Base-by-base conservation (phyloP, 1,284 basidiomycete species). In the Kwoniella shivajii region DNA sequence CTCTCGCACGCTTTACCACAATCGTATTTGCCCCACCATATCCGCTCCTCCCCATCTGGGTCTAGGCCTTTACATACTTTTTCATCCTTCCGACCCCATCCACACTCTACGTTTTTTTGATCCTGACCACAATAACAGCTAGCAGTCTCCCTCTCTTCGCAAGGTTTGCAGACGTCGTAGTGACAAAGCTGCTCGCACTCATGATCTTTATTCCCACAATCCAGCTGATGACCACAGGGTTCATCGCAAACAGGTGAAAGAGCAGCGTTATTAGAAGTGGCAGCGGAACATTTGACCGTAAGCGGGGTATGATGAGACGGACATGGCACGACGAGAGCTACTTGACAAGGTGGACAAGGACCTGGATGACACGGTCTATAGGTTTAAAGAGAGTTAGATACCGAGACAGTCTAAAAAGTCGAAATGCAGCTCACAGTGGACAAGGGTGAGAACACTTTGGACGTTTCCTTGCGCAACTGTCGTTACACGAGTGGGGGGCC, bases 401-500 rank as follows among this genome's bases (percentile, higher is more conserved):
- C 26, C 13, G 34, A 31, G 11, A 50, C n/a, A 14, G 24, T 46
- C 16, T 22, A 43, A 46, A 30, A 41, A 11, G 30, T 18, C n/a
- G 33, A 33, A 45, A 27, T 6, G 14, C 18, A 16, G 66, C 68
- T 65, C 52, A 73, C 64, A 86, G 82, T 0, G 88, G 84, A 66
- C 92, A 96, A 0, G 87, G 81, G 64, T 89, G 88, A 0, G 76
- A 76, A 63, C 88, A 87, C 45, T 74, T 72, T 0, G 67, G 73
- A 4, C 90, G 82, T 1, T 80, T 67, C 2, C 90, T 84, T 0
- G 86, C 83, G 73, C 92, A 95, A 0, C 85, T 82, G 58, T 86
- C 85, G 0, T 84, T 89, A 66, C 92, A 96, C 13, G 77, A 91
- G 72, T 96, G 92, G 1, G 92, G 92, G 0, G 88, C 90, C 0